Percentiles rank a stretch among this genome's conserved stretches.
These are phyloP conservation scores for Botrytis fabae DNA, from an alignment of 2,329 filamentous ascomycete genomes.

Conservation along the genomic window DNA sequence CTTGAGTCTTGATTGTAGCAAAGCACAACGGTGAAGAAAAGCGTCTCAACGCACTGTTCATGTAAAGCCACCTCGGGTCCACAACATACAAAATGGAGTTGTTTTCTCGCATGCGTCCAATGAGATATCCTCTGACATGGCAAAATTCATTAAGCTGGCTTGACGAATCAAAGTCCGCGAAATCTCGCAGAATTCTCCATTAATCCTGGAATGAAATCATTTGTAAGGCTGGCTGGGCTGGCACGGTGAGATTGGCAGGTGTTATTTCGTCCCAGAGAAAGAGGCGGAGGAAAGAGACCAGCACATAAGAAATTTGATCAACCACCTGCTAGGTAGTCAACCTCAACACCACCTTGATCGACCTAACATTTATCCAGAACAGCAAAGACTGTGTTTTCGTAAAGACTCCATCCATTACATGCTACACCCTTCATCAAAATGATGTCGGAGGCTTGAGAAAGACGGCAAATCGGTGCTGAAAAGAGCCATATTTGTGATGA, in stretches of 20 bases:
- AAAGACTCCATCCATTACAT: not conserved
- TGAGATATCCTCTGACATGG: slow-evolving; percentile 21
- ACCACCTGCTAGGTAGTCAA: not conserved
- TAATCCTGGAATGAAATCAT: slow-evolving; percentile 19
- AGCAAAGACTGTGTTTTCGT: not conserved
- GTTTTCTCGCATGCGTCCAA: not conserved
- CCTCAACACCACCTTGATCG: not conserved
- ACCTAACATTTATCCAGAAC: not conserved
- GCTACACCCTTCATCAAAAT: slow-evolving; percentile 5
- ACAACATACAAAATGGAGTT: slow-evolving; percentile 2
- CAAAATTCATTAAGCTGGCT: slow-evolving; percentile 12
- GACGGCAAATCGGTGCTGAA: slow-evolving; percentile 10
- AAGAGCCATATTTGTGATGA: slow-evolving; percentile 16
- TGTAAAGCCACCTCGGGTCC: slow-evolving; percentile 7
- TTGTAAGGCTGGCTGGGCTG: slow-evolving; percentile 18
- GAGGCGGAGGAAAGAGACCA: slow-evolving; percentile 14
- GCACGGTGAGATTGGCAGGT: slow-evolving; percentile 21
- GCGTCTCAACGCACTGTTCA: slow-evolving; percentile 6
- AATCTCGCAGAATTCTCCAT: not conserved
- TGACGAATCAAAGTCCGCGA: slow-evolving; percentile 9
- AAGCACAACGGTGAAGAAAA: slow-evolving; percentile 11
- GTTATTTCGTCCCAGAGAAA: slow-evolving; percentile 1
- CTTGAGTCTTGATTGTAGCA: not conserved
- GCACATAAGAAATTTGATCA: slow-evolving; percentile 1
- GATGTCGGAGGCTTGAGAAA: slow-evolving; percentile 21